These are phyloP conservation scores for Fonsecaea monophora DNA, from an alignment of 2,329 filamentous ascomycete species.

Conservation along the genomic window DNA sequence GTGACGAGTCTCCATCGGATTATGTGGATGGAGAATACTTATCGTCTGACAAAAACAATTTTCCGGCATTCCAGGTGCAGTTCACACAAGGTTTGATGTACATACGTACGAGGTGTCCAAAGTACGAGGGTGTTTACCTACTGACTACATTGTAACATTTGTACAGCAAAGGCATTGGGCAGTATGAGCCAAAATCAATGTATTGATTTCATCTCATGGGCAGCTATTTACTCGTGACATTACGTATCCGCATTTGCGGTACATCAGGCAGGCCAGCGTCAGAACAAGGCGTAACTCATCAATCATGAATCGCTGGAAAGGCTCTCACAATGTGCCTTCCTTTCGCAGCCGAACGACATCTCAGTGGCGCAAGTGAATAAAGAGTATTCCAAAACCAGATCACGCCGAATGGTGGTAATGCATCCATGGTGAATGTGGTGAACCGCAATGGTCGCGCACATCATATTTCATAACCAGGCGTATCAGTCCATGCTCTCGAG, in stretches of 20 bases:
- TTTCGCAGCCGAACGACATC: conserved; percentile 3
- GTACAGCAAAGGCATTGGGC: neutral
- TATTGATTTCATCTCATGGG: neutral
- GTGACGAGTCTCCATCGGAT: neutral
- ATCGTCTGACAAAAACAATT: neutral
- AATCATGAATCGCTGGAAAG: conserved; percentile 6
- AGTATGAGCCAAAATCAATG: neutral
- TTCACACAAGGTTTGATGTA: neutral
- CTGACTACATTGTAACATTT: too few species aligned
- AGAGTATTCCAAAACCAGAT: conserved; percentile 10
- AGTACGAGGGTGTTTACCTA: too few species aligned
- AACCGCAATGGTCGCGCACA: neutral
- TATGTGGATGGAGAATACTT: neutral
- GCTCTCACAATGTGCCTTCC: neutral
- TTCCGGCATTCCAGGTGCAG: neutral
- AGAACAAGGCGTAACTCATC: conserved; percentile 17
- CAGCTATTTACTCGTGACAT: conserved; percentile 1
- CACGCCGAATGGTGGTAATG: neutral
- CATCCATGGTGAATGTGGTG: conserved; percentile 6
- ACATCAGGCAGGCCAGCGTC: conserved; percentile 7
- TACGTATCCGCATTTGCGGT: neutral
- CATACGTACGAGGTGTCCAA: too few species aligned
- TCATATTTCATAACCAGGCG: conserved; percentile 15
- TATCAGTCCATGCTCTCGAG: neutral
- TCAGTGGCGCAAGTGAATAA: neutral